Evolutionary conservation across 1,139 yeast species (phyloP).

Genomic region (Saccharomyces uvarum): DNA sequence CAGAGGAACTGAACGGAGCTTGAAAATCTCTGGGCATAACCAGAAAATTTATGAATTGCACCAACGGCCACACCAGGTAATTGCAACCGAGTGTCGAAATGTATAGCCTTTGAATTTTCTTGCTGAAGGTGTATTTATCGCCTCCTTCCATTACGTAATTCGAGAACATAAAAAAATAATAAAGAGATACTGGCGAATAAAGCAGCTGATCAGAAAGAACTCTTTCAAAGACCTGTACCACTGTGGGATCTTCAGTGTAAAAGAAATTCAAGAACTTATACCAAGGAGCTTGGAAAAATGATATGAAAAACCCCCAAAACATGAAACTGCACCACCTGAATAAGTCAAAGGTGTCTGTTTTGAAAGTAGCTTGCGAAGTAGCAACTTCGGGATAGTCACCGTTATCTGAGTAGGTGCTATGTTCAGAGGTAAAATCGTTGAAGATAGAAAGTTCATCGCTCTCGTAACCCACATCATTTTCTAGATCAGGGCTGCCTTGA

Average conservation of each 20-base stretch:
- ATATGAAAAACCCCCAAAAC: constrained; percentile 78
- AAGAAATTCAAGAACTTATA: constrained; percentile 70
- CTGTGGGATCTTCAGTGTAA: constrained; percentile 71
- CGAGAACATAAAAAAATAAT: constrained; percentile 75
- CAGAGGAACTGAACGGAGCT: constrained; percentile 83
- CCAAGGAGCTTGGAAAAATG: constrained; percentile 86
- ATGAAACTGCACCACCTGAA: constrained; percentile 72
- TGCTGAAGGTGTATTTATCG: constrained; percentile 52
- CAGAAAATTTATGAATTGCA: constrained; percentile 81
- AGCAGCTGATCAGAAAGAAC: constrained; percentile 85
- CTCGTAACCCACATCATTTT: constrained; percentile 3
- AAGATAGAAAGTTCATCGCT: constrained; percentile 10
- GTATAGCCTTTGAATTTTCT: constrained; percentile 58
- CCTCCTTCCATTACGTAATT: constrained; percentile 76
- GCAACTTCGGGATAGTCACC: constrained; percentile 3
- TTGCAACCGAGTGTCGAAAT: constrained; percentile 71
- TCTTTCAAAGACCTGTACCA: constrained; percentile 75
- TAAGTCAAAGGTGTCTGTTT: constrained; percentile 45
- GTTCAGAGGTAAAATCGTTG: constrained; percentile 2
- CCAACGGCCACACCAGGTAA: constrained; percentile 89
- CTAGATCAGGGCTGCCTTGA: constrained; percentile 9
- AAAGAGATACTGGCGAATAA: constrained; percentile 79
- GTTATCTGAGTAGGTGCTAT: constrained; percentile 5
- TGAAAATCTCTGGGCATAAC: constrained; percentile 72
- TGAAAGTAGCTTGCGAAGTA: constrained; percentile 27